Conservation (phyloP, 2,329 filamentous ascomycete species). For the Periconia digitata region DNA sequence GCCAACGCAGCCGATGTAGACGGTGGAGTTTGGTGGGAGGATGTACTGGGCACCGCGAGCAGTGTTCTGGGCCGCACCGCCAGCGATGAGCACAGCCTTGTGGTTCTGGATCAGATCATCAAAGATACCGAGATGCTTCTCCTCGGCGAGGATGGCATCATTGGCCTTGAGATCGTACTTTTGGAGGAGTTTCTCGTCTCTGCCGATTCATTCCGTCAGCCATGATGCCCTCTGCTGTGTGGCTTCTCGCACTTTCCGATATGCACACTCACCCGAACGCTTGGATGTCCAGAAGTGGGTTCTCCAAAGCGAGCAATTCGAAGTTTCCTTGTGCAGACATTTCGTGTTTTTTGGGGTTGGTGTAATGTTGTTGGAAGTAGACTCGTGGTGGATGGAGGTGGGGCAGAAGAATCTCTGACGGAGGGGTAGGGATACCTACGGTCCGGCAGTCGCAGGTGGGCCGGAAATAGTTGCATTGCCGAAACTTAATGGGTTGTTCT, state of each 20-base stretch:
- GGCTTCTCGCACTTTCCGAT: too few species aligned
- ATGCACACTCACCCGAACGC: conserved; percentile 62
- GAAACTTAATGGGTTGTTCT: too few species aligned
- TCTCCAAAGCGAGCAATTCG: conserved; percentile 91
- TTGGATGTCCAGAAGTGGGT: conserved; percentile 97
- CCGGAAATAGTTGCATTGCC: not conserved
- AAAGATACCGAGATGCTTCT: conserved; percentile 86
- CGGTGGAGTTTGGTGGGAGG: conserved; percentile 82
- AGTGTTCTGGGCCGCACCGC: conserved; percentile 96
- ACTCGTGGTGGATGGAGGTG: conserved; percentile 2
- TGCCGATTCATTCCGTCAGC: conserved; percentile 45
- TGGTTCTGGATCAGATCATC: conserved; percentile 92
- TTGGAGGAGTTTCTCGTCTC: conserved; percentile 79
- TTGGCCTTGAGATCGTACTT: conserved; percentile 95
- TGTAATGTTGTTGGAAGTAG: not conserved
- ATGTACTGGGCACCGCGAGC: conserved; percentile 95
- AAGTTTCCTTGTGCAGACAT: conserved; percentile 82
- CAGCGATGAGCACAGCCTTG: conserved; percentile 91
- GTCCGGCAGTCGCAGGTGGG: conserved; percentile 3
- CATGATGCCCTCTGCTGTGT: too few species aligned
- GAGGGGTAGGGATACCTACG: not conserved
- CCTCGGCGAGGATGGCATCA: conserved; percentile 94
- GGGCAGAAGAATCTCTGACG: conserved; percentile 4
- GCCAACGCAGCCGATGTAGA: conserved; percentile 92
- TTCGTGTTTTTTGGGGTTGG: conserved; percentile 20